Percentiles rank a stretch among this genome's conserved stretches.
phyloP scores from a whole-genome alignment of 1,284 basidiomycete species.

The Heliocybe sulcata region DNA sequence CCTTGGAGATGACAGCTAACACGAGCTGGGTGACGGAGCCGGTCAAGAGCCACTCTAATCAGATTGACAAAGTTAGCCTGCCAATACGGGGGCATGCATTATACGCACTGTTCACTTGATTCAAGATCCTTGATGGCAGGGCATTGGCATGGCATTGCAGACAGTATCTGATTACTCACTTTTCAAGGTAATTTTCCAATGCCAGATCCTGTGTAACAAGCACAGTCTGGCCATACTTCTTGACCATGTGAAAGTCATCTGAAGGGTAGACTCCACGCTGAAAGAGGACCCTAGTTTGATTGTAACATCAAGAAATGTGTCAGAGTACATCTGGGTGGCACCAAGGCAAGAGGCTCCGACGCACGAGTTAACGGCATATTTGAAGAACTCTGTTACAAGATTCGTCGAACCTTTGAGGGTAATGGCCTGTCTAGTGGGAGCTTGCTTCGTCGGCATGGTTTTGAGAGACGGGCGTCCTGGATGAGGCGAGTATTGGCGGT shows the following conservation, averaged over 20 bases:
- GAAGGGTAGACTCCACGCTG: conserved; percentile 96
- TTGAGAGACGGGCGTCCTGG: neutral
- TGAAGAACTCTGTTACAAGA: conserved; percentile 99
- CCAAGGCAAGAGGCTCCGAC: conserved; percentile 21
- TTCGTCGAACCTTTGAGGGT: conserved; percentile 94
- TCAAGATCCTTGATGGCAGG: conserved; percentile 58
- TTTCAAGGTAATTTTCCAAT: conserved; percentile 86
- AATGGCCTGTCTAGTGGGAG: conserved; percentile 66
- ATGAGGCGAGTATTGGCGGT: neutral
- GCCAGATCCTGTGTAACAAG: conserved; percentile 91
- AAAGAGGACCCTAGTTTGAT: conserved; percentile 74
- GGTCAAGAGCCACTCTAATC: conserved; percentile 85
- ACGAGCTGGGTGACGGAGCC: conserved; percentile 91
- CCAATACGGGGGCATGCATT: neutral
- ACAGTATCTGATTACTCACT: conserved; percentile 31
- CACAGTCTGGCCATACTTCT: conserved; percentile 97
- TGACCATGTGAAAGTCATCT: conserved; percentile 99
- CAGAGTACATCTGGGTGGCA: conserved; percentile 4
- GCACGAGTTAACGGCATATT: conserved; percentile 92
- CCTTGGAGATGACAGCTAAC: conserved; percentile 93
- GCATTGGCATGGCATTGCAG: neutral
- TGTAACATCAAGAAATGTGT: conserved; percentile 7
- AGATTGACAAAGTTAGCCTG: neutral
- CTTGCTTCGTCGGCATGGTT: conserved; percentile 46
- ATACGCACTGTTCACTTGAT: conserved; percentile 81